A percentile compares a stretch with the other conserved stretches of the same genome.
These are phyloP conservation scores for Yamadazyma endophytica DNA, from an alignment of 805 yeast genomes.

Conservation along the genomic window DNA sequence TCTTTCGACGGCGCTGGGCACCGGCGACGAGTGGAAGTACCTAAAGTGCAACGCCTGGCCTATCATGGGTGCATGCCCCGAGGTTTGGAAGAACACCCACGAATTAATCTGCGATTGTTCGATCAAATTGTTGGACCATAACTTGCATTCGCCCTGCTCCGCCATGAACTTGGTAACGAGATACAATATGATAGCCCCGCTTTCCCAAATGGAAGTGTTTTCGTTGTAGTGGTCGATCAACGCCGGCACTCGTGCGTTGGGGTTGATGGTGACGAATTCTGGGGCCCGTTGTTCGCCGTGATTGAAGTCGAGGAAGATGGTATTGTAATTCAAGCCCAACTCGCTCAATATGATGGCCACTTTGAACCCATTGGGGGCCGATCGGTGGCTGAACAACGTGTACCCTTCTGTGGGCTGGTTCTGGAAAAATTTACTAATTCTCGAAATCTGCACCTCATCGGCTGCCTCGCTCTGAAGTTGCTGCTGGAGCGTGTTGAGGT, in stretches of 20 bases:
- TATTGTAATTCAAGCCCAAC: conserved; percentile 70
- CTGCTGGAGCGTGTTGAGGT: conserved; percentile 40
- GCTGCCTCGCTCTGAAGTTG: conserved; percentile 39
- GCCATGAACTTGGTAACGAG: conserved; percentile 64
- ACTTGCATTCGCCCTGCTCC: conserved; percentile 63
- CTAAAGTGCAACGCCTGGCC: conserved; percentile 95
- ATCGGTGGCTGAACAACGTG: conserved; percentile 75
- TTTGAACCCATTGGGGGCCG: conserved; percentile 95
- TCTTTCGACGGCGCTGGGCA: conserved; percentile 85
- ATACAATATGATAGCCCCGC: conserved; percentile 86
- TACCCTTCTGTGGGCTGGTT: conserved; percentile 79
- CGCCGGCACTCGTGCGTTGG: conserved; percentile 95
- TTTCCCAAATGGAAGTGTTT: conserved; percentile 86
- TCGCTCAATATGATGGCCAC: conserved; percentile 89
- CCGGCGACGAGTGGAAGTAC: conserved; percentile 81
- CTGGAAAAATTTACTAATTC: conserved; percentile 68
- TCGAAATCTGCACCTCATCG: conserved; percentile 42
- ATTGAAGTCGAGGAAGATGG: conserved; percentile 82
- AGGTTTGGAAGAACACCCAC: conserved; percentile 93
- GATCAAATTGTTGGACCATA: conserved; percentile 73
- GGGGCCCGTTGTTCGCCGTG: conserved; percentile 91
- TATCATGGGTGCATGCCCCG: conserved; percentile 98
- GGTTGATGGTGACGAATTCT: conserved; percentile 88
- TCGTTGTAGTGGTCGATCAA: conserved; percentile 82
- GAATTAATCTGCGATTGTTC: conserved; percentile 83